Evolutionary conservation across 1,139 yeast species (phyloP), one percentile per base, ranked within the genome.

Genomic region (Yamadazyma sp.): DNA sequence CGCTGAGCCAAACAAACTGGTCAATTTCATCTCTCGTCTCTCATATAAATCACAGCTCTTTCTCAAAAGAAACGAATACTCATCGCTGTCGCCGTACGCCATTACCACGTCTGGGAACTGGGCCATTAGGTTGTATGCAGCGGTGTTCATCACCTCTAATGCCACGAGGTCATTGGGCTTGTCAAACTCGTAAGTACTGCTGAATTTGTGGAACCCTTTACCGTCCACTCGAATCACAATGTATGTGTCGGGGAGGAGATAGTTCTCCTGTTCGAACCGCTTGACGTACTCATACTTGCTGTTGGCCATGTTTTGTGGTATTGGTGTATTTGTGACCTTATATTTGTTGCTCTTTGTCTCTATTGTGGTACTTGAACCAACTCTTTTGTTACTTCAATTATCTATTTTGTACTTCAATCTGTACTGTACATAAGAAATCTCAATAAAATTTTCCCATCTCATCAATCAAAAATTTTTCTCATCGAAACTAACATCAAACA

Each of bases 71-170:
- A 90, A 90, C 16, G 94, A 85, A 58, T 86, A 92, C 62, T 92
- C 99, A 59, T 92, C 99, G 24, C 95, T 84, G 53, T 92, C 97
- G 0, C 99, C 99, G 56, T 85, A 92, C 0, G 96, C 95, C 59
- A 90, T 47, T 16, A 82, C 54, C 1, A 88, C 75, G 47, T 94
- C 98, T 8, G 87, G 79, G 17, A 85, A 71, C 31, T 70, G 67
- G 27, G 70, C 62, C 72, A 87, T 75, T 7, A 89, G 74, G 34
- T 76, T 73, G 42, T 56, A 51, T 0, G 98, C 98, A 2, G 96
- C 82, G 3, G 71, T 67, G 61, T 89, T 92, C 90, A 94, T 89
- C 41, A 89, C 76, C 9, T 69, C 63, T 34, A 92, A 62, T 0
- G 97, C 97, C 25, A 78, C 59, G 22, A 62, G 46, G 61, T 92